phyloP scores from a whole-genome alignment of 768 basidiomycete genomes.

The Kwoniella sp. region DNA sequence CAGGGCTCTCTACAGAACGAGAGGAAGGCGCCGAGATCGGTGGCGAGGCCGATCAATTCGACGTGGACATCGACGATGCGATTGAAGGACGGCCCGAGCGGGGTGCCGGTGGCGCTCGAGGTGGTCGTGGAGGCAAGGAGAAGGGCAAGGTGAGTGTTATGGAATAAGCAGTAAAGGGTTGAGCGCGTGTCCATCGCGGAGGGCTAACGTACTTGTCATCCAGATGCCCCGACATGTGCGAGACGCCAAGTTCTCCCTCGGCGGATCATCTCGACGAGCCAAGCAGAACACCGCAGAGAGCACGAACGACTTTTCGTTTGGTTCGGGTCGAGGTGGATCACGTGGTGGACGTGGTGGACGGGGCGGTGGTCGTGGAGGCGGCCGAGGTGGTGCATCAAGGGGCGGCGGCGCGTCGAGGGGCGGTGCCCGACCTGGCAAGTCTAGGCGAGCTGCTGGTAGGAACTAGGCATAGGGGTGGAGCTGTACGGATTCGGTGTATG shows the following conservation, averaged over 20 bases:
- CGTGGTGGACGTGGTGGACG: constrained; percentile 37
- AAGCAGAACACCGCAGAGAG: constrained; percentile 80
- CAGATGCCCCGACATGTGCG: constrained; percentile 61
- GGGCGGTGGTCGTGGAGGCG: constrained; percentile 46
- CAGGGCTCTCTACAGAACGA: constrained; percentile 58
- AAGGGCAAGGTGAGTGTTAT: constrained; percentile 31
- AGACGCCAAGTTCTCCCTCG: constrained; percentile 76
- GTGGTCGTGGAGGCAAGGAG: constrained; percentile 33
- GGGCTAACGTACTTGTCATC: constrained; percentile 12
- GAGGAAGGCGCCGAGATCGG: constrained; percentile 70
- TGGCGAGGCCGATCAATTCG: constrained; percentile 66
- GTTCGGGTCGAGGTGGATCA: constrained; percentile 33
- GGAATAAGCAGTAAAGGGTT: constrained; percentile 21
- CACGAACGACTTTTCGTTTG: constrained; percentile 66
- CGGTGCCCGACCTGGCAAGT: constrained; percentile 43
- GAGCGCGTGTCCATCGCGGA: too few relatives aligned
- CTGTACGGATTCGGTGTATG: too few relatives aligned
- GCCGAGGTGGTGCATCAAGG: constrained; percentile 49
- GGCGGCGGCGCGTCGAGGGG: constrained; percentile 45
- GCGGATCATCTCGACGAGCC: constrained; percentile 57
- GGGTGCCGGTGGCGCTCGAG: constrained; percentile 22
- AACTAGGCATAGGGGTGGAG: neutral
- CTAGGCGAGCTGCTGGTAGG: constrained; percentile 28
- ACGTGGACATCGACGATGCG: constrained; percentile 85
- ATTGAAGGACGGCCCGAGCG: constrained; percentile 52